A percentile compares a stretch with the other conserved stretches of the same genome.
These are phyloP conservation scores for Ceratonia siliqua DNA, from an alignment of 306 rosid species.

Conservation along the genomic window DNA sequence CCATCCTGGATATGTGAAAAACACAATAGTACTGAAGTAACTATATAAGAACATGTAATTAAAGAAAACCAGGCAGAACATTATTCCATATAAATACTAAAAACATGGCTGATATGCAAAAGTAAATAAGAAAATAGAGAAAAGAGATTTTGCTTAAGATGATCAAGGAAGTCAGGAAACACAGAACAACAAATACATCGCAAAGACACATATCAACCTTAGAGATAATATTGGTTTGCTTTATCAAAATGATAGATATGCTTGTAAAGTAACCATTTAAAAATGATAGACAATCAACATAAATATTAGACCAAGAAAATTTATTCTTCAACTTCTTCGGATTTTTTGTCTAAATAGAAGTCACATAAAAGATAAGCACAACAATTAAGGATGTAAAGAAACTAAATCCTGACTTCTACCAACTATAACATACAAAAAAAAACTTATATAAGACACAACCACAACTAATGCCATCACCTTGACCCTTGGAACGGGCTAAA, in stretches of 20 bases:
- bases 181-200: background rate
- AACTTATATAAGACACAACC: background rate
- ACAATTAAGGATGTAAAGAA: background rate
- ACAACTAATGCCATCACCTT: background rate
- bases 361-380: background rate
- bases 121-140: background rate
- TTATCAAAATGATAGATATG: no score
- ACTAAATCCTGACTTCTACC: background rate
- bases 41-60: background rate
- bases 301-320: no score
- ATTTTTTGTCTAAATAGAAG: no score
- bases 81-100: background rate
- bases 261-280: no score
- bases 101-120: background rate
- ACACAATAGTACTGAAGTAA: background rate
- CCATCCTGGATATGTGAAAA: background rate
- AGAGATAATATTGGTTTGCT: background rate
- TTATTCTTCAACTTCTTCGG: no score
- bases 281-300: no score
- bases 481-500: background rate
- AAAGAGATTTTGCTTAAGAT: no score
- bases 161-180: background rate
- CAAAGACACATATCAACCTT: background rate
- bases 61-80: background rate
- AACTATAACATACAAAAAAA: background rate